Evolutionary conservation across 2,329 filamentous ascomycete species (phyloP).

Genomic region (Sclerotinia borealis): DNA sequence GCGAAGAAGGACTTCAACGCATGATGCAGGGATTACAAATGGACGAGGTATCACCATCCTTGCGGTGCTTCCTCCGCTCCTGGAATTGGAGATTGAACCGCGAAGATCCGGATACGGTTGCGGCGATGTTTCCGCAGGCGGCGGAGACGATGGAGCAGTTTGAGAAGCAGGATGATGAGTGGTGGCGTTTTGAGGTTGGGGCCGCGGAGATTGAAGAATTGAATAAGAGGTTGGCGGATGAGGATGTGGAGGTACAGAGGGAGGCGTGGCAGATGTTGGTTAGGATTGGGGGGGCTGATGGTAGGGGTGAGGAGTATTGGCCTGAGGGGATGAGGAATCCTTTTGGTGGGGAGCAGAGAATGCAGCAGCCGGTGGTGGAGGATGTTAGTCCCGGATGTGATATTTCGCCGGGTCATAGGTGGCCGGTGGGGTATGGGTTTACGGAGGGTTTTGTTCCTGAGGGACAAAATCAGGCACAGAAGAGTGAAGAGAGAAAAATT

Average conservation of each 20-base stretch:
- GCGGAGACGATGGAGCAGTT: accelerated
- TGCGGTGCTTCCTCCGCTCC: too few relatives aligned
- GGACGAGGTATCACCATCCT: not conserved
- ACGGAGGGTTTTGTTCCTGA: not conserved
- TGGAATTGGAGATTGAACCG: too few relatives aligned
- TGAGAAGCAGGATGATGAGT: not conserved
- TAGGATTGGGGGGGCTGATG: not conserved
- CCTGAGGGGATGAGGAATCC: not conserved
- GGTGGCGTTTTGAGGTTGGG: not conserved
- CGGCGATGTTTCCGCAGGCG: not conserved
- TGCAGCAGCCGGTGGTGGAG: accelerated
- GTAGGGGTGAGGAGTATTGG: not conserved
- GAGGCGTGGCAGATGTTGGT: not conserved
- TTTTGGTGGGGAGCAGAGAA: accelerated
- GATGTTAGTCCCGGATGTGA: not conserved
- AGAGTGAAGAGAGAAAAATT: not conserved
- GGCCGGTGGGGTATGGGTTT: not conserved
- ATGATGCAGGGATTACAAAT: not conserved
- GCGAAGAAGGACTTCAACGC: not conserved
- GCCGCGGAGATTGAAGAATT: not conserved
- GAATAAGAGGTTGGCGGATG: accelerated
- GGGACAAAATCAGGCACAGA: too few relatives aligned
- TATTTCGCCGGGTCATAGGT: not conserved
- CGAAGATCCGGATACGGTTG: accelerated
- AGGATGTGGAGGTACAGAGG: accelerated